Evolutionary conservation across 768 basidiomycete genomes (phyloP).

Genomic region (Lactarius psammicola): DNA sequence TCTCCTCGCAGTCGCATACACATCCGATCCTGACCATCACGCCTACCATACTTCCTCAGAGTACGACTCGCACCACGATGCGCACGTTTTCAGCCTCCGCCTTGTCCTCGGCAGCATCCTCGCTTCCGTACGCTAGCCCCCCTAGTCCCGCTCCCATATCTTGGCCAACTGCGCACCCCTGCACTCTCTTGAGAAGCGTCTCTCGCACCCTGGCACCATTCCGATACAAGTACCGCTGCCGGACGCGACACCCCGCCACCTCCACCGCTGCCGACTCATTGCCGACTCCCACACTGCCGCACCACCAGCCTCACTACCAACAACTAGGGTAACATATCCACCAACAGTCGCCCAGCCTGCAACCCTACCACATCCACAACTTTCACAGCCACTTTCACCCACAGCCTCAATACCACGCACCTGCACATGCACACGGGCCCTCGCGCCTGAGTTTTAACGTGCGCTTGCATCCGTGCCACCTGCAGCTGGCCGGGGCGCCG

Average conservation of each 20-base stretch:
- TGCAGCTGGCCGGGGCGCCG: constrained; percentile 22
- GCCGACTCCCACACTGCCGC: constrained; percentile 29
- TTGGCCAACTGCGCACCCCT: constrained; percentile 7
- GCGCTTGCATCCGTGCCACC: constrained; percentile 30
- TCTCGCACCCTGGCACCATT: constrained; percentile 38
- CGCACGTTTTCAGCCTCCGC: constrained; percentile 39
- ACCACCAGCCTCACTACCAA: constrained; percentile 5
- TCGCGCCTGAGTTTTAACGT: constrained; percentile 41
- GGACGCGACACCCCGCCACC: constrained; percentile 24
- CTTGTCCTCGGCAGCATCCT: constrained; percentile 61
- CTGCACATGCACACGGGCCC: constrained; percentile 34
- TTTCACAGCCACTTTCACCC: constrained; percentile 12
- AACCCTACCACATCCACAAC: constrained; percentile 5
- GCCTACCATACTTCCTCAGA: constrained; percentile 12
- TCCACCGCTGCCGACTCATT: too few species aligned
- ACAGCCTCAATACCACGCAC: constrained; percentile 28
- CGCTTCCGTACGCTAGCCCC: constrained; percentile 47
- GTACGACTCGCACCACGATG: constrained; percentile 35
- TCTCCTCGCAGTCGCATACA: constrained; percentile 10
- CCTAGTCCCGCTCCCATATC: constrained; percentile 1
- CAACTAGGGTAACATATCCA: constrained; percentile 8
- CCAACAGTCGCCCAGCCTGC: constrained; percentile 8
- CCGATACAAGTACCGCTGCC: background rate
- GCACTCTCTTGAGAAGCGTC: constrained; percentile 45
- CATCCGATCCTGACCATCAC: background rate